Evolutionary conservation across 2,329 filamentous ascomycete species (phyloP).

Genomic region (Pseudopithomyces chartarum): DNA sequence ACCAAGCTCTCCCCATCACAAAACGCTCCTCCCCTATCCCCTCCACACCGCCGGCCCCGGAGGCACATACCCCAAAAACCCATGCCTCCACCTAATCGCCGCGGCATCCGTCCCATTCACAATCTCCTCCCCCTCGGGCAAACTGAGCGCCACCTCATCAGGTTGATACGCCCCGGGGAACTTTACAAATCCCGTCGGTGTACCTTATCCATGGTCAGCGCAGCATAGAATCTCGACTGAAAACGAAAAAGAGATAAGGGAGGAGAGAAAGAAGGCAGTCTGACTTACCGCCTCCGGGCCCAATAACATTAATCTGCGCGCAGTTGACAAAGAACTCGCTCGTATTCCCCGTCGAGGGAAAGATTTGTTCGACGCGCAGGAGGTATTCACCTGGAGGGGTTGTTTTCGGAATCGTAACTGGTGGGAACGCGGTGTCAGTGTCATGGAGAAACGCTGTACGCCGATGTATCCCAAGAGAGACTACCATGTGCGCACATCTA

Average conservation of each 20-base stretch:
- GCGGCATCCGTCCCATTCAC: not conserved
- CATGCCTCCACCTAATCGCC: not conserved
- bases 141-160: not conserved
- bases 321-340: not conserved
- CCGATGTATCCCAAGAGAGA: no score
- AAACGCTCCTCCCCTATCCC: not conserved
- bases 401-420: not conserved
- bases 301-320: not conserved
- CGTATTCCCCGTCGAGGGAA: not conserved
- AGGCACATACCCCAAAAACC: not conserved
- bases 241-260: no score
- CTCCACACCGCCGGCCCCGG: not conserved
- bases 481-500: no score
- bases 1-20: no score
- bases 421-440: not conserved
- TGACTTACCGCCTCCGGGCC: not conserved
- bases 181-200: not conserved
- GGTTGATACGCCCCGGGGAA: not conserved
- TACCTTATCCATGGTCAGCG: not conserved
- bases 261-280: no score
- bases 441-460: no score
- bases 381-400: not conserved
- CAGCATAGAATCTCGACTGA: no score
- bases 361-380: not conserved
- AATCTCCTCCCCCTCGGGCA: not conserved